Conservation (phyloP, 768 basidiomycete species). For the Leccinum olivaceopallidum region DNA sequence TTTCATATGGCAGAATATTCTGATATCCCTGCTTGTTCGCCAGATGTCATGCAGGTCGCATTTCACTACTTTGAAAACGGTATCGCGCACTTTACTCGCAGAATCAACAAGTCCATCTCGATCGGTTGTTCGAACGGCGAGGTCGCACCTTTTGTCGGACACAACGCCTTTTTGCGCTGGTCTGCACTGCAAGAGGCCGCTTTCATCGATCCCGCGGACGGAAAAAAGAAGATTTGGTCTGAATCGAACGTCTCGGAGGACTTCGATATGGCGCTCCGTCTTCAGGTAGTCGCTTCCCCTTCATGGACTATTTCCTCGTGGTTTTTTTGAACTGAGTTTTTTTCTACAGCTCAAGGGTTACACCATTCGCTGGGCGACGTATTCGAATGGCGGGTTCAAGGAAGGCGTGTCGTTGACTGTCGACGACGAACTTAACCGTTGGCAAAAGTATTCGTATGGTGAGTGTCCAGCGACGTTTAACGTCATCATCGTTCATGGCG, state of each 20-base stretch:
- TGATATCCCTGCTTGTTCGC: conserved; percentile 22
- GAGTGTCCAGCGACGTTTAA: conserved; percentile 27
- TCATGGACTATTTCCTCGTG: background rate
- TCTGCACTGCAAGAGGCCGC: conserved; percentile 87
- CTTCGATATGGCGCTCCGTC: conserved; percentile 63
- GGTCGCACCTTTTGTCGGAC: conserved; percentile 76
- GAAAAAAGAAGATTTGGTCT: conserved; percentile 74
- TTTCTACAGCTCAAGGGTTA: conserved; percentile 49
- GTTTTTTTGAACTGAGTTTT: background rate
- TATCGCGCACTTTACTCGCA: conserved; percentile 89
- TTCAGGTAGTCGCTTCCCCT: conserved; percentile 42
- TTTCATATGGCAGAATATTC: conserved; percentile 10
- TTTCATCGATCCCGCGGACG: conserved; percentile 53
- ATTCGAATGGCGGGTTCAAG: conserved; percentile 85
- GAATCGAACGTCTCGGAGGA: conserved; percentile 70
- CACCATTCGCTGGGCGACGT: conserved; percentile 66
- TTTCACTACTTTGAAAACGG: conserved; percentile 90
- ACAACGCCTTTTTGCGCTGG: conserved; percentile 91
- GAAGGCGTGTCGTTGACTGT: conserved; percentile 90
- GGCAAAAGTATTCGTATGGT: conserved; percentile 89
- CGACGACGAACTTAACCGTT: conserved; percentile 89
- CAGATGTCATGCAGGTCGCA: conserved; percentile 89
- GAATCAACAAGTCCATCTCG: conserved; percentile 84
- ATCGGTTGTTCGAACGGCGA: conserved; percentile 80
- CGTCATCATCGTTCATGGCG: conserved; percentile 12